A percentile compares a stretch with the other conserved stretches of the same genome.
These are phyloP conservation scores for Penicillium samsonianum DNA, from an alignment of 495 filamentous ascomycete genomes.

Conservation along the genomic window DNA sequence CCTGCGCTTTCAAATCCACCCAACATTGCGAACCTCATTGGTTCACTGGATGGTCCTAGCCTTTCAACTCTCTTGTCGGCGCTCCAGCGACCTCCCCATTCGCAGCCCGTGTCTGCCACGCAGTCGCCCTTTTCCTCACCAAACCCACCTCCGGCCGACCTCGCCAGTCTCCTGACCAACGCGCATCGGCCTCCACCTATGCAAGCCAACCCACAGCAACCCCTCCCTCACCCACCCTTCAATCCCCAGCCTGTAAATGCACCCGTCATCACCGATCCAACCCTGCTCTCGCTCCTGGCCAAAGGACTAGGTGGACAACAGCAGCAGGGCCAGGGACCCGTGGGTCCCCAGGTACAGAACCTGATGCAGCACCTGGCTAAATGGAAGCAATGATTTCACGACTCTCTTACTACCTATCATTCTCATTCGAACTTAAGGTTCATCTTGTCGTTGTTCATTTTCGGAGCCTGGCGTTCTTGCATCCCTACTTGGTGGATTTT, in stretches of 20 bases:
- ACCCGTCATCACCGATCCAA: slow-evolving; percentile 42
- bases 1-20: slow-evolving; percentile 40
- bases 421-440: slow-evolving; percentile 9
- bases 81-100: slow-evolving; percentile 49
- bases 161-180: slow-evolving; percentile 59
- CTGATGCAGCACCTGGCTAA: slow-evolving; percentile 62
- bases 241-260: slow-evolving; percentile 35
- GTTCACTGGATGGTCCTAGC: slow-evolving; percentile 67
- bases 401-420: slow-evolving; percentile 26
- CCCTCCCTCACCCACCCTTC: slow-evolving; percentile 39
- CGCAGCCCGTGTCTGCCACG: slow-evolving; percentile 40
- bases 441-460: slow-evolving; percentile 14
- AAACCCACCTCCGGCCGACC: slow-evolving; percentile 49
- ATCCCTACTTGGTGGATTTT: slow-evolving; percentile 7
- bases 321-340: slow-evolving; percentile 41
- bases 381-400: slow-evolving; percentile 57
- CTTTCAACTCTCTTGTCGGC: slow-evolving; percentile 72
- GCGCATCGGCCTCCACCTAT: slow-evolving; percentile 45
- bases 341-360: slow-evolving; percentile 55
- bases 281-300: slow-evolving; percentile 48
- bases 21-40: slow-evolving; percentile 49
- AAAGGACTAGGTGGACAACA: slow-evolving; percentile 44
- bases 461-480: slow-evolving; percentile 24
- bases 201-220: slow-evolving; percentile 37
- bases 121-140: slow-evolving; percentile 41